A percentile compares a stretch with the other conserved stretches of the same genome.
Conservation (phyloP, 2,329 filamentous ascomycete genomes). For the Neonectria sp. region DNA sequence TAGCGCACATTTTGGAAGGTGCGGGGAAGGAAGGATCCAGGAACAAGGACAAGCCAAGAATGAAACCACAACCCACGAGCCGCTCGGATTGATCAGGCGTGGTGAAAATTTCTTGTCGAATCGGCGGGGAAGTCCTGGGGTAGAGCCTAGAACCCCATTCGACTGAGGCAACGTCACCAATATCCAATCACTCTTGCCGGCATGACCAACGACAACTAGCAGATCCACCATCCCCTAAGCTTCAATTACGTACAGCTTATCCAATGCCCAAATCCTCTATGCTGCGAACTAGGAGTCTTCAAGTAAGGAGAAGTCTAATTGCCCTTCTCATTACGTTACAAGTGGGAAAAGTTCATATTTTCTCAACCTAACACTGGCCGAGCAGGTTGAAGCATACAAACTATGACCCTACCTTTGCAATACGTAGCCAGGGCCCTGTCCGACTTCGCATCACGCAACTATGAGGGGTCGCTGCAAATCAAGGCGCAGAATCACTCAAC, state of each 20-base stretch:
- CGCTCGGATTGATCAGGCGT: background rate
- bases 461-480: background rate
- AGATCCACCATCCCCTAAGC: constrained; percentile 1
- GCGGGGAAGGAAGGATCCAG: background rate
- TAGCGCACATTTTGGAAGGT: background rate
- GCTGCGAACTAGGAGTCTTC: background rate
- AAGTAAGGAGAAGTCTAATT: background rate
- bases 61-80: background rate
- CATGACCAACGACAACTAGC: background rate
- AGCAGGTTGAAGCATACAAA: background rate
- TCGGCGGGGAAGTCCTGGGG: constrained; percentile 1
- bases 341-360: background rate
- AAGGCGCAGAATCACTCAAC: background rate
- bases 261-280: background rate
- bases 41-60: background rate
- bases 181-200: constrained; percentile 4
- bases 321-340: constrained; percentile 4
- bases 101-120: constrained; percentile 2
- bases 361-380: background rate
- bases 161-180: background rate
- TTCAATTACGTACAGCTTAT: constrained; percentile 11
- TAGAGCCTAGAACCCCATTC: constrained; percentile 1
- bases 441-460: constrained; percentile 4
- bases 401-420: constrained; percentile 2
- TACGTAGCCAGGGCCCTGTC: background rate